phyloP scores from a whole-genome alignment of 495 filamentous ascomycete species.

The Podospora sp. region DNA sequence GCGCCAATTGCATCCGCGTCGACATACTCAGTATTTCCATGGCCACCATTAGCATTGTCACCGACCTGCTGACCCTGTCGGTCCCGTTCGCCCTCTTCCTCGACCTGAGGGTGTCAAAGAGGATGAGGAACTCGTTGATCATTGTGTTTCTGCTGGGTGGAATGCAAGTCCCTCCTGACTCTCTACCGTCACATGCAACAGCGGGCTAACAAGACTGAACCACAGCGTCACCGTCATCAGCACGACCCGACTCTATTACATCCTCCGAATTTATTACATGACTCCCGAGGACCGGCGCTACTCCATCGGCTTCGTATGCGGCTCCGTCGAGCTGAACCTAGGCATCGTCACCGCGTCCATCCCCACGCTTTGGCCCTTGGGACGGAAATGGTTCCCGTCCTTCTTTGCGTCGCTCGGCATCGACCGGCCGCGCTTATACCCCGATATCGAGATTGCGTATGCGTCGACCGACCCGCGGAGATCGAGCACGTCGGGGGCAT shows the following conservation, averaged over 20 bases:
- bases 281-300: conserved; percentile 31
- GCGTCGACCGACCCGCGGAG: background rate
- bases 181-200: background rate
- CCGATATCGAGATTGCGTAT: background rate
- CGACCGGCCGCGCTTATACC: background rate
- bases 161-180: background rate
- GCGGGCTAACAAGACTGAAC: too few relatives aligned
- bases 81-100: background rate
- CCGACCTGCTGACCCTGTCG: background rate
- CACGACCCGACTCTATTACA: conserved; percentile 35
- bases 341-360: conserved; percentile 53
- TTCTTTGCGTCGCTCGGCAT: background rate
- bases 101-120: background rate
- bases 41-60: background rate
- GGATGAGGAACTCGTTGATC: background rate
- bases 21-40: background rate
- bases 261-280: conserved; percentile 33
- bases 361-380: conserved; percentile 42
- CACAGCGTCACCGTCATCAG: conserved; percentile 53
- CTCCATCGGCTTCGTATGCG: conserved; percentile 49
- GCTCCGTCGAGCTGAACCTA: conserved; percentile 53
- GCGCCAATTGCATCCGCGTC: conserved; percentile 38
- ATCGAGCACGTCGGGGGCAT: background rate
- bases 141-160: background rate
- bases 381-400: conserved; percentile 22